These are phyloP conservation scores for Globisporangium cystogenes DNA, from an alignment of 352 stramenopile species.

Conservation along the genomic window DNA sequence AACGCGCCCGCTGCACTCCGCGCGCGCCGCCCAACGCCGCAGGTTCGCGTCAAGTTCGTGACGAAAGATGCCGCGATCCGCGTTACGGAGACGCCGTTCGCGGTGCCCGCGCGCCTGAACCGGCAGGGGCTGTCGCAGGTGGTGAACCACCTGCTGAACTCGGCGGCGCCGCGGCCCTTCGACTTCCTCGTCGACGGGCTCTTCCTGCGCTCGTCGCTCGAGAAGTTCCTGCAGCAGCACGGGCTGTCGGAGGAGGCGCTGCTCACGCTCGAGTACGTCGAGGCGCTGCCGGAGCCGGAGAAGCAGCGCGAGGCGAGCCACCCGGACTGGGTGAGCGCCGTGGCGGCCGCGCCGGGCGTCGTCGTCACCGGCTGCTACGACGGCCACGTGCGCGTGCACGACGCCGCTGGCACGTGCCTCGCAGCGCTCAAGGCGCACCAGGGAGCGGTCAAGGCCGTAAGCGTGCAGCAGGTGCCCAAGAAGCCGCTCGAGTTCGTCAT, in stretches of 20 bases:
- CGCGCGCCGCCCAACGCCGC: background rate
- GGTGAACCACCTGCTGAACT: conserved; percentile 85
- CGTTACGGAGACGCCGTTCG: conserved; percentile 88
- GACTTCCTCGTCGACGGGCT: conserved; percentile 80
- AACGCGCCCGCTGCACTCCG: background rate
- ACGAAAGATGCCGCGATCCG: conserved; percentile 84
- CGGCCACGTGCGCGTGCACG: conserved; percentile 76
- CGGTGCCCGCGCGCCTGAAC: conserved; percentile 71
- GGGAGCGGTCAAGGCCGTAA: conserved; percentile 67
- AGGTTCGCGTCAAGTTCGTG: conserved; percentile 89
- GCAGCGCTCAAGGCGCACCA: conserved; percentile 73
- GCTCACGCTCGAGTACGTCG: conserved; percentile 87
- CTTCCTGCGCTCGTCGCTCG: conserved; percentile 72
- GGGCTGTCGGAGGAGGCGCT: conserved; percentile 73
- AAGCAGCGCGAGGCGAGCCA: conserved; percentile 59
- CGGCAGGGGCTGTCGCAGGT: conserved; percentile 85
- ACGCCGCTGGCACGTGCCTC: conserved; percentile 38
- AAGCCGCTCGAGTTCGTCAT: conserved; percentile 49
- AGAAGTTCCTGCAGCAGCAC: conserved; percentile 69
- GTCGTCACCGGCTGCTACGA: conserved; percentile 86
- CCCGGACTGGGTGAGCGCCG: conserved; percentile 86
- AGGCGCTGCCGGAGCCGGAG: conserved; percentile 71
- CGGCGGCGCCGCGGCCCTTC: conserved; percentile 56
- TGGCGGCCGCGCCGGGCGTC: conserved; percentile 35
- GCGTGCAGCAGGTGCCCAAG: conserved; percentile 21